Evolutionary conservation across 768 basidiomycete species (phyloP), one percentile per base, ranked within the genome.

Genomic region (Pleurotus ostreatus): DNA sequence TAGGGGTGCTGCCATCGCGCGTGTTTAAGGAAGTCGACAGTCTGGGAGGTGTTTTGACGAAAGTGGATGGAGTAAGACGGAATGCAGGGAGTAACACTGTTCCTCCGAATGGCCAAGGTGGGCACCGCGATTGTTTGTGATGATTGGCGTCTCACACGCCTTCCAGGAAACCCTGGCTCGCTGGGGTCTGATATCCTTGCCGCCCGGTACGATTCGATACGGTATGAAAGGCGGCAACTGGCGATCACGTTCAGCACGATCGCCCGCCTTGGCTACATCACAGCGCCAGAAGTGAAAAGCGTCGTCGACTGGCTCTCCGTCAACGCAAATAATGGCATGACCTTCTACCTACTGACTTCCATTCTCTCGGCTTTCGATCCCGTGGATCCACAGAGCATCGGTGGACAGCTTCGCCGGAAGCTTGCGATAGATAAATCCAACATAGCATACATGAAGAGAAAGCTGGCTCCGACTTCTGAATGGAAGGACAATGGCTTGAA

Each of bases 401-500:
- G 75, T 8, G 81, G 79, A 1, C 65, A 68, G 34, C 65, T 72
- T 46, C 83, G 86, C 48, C 74, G 75, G 60, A 64, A 57, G 16
- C 68, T 88, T 15, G 78, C 78, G 9, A 76, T 69, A 0, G 81
- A 83, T 61, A 65, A 64, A 20, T 62, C 70, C 4, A 71, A 80
- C 25, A 74, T 88, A 46, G 60, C 75, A 0, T 83, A 75, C 57
- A 85, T 91, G 86, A 81, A 75, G 16, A 80, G 72, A 55, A 82
- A 81, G 58, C 70, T 89, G 5, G 72, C 77, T 12, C 64, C 78
- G 7, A 61, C 76, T 2, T 70, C 80, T 2, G 70, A 77, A 13
- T 94, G 92, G 91, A 86, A 78, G 54, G 85, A 88, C 16, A 71
- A 77, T 1, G 84, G 84, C 1, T 70, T 96, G 13, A 89, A 87